Evolutionary conservation across 2,329 filamentous ascomycete genomes (phyloP).

Genomic region (Pseudogymnoascus sp.): DNA sequence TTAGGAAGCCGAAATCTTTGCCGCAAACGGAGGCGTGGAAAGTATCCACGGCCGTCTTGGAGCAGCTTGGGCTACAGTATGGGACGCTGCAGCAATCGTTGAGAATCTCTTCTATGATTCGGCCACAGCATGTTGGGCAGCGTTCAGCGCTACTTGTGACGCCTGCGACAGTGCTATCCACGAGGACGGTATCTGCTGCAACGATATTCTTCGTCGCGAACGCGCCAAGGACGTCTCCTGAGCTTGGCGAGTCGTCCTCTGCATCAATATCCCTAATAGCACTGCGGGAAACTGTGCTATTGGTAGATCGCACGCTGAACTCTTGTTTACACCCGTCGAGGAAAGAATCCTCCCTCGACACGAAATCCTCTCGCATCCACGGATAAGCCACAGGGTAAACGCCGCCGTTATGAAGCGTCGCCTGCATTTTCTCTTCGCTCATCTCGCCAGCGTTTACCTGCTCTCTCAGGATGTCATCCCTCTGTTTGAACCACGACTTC

Average conservation of each 20-base stretch:
- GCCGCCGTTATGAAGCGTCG: constrained; percentile 19
- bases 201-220: constrained; percentile 18
- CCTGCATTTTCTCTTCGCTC: constrained; percentile 16
- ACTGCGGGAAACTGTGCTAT: constrained; percentile 19
- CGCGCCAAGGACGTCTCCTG: constrained; percentile 21
- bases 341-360: constrained; percentile 16
- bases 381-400: constrained; percentile 22
- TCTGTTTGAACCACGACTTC: constrained; percentile 19
- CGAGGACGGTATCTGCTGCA: constrained; percentile 15
- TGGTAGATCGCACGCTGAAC: constrained; percentile 17
- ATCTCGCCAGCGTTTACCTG: constrained; percentile 17
- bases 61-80: constrained; percentile 25
- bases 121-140: constrained; percentile 22
- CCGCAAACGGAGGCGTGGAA: constrained; percentile 25
- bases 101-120: constrained; percentile 13
- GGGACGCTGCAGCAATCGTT: constrained; percentile 19
- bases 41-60: constrained; percentile 18
- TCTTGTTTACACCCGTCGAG: constrained; percentile 18
- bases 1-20: constrained; percentile 25
- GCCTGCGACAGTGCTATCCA: constrained; percentile 17
- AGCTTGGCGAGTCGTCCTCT: constrained; percentile 12
- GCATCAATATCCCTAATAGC: constrained; percentile 16
- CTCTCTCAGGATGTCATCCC: constrained; percentile 16
- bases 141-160: constrained; percentile 14
- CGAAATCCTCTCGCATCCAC: constrained; percentile 19